Conservation (phyloP, 306 rosid genomes). For the Lathyrus sativus region DNA sequence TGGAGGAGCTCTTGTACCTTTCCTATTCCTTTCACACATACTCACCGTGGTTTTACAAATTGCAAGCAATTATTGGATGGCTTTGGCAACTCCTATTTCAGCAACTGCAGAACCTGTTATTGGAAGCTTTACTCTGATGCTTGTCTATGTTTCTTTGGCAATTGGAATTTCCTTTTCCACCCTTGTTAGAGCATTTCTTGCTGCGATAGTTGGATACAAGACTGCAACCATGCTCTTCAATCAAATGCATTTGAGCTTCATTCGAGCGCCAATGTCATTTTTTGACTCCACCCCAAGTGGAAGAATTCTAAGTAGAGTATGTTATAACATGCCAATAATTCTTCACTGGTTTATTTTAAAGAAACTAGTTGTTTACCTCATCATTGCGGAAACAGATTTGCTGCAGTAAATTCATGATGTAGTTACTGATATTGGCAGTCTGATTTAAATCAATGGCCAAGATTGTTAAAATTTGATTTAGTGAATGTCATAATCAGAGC, state of each 20-base stretch:
- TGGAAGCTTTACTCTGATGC: slow-evolving; percentile 50
- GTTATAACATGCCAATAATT: slow-evolving; percentile 2
- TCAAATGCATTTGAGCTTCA: slow-evolving; percentile 68
- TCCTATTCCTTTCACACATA: slow-evolving; percentile 61
- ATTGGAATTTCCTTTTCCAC: slow-evolving; percentile 63
- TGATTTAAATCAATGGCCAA: neutral
- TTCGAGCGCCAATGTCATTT: slow-evolving; percentile 84
- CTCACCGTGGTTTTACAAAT: slow-evolving; percentile 59
- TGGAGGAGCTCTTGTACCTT: slow-evolving; percentile 85
- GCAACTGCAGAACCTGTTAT: slow-evolving; percentile 47
- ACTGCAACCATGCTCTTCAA: slow-evolving; percentile 69
- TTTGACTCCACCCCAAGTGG: slow-evolving; percentile 73
- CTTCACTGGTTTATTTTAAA: neutral
- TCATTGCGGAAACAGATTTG: neutral
- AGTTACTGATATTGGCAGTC: neutral
- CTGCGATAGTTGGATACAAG: slow-evolving; percentile 58
- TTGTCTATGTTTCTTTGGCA: slow-evolving; percentile 67
- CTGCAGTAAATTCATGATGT: neutral
- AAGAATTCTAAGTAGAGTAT: slow-evolving; percentile 58
- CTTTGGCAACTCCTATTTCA: slow-evolving; percentile 76
- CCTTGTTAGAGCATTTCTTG: slow-evolving; percentile 50
- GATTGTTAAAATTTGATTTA: neutral
- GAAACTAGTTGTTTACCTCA: neutral
- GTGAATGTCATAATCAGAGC: neutral
- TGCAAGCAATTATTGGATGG: slow-evolving; percentile 92